Base-by-base conservation (phyloP, 2,329 filamentous ascomycete species). In the Penicillium hordei region DNA sequence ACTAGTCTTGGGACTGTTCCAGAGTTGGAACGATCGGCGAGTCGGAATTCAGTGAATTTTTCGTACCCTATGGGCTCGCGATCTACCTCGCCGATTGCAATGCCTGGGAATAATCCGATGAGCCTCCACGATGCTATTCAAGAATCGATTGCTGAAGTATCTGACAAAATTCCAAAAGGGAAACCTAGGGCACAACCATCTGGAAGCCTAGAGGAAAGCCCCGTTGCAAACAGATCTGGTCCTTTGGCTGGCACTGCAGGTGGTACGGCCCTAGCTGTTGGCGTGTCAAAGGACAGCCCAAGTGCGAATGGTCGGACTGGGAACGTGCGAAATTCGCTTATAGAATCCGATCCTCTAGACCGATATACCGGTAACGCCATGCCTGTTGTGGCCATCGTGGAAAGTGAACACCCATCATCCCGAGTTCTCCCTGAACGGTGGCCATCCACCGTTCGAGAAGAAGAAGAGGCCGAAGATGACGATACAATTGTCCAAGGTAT, bases 31-130 rank as follows among this genome's bases (percentile, higher is more conserved):
- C 70, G 76, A 36, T 65, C 73, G 5, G 66, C 64, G 43, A 81
- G 76, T 60, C 68, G 76, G 44, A 75, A 72, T 33, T 81, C 79
- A 4, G 70, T 81, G 58, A 81, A 81, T 65, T 81, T 81, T 57
- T 81, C 79, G 1, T 78, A 79, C 49, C 78, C 78, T 3, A 75
- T 74, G 63, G 72, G 70, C 52, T 68, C 73, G 15, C 71, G 76
- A 23, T 71, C 77, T 5, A 76, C 70, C 39, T 79, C 78, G 17
- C 78, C 78, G 5, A 67, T 66, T 17, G 53, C 63, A 2, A 48
- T 61, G 2, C 19, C 49, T 13, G 66, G 67, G 43, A 64, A 67
- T 57, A 59, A 55, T 15, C 56, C 56, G 48, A 64, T 49, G 55
- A 61, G 13, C 52, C 60, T 59, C 12, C 53, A 60, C 9, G 49